Evolutionary conservation across 2,329 filamentous ascomycete genomes (phyloP), one percentile per base, ranked within the genome.

Genomic region (Neophaeococcomyces mojaviensis): DNA sequence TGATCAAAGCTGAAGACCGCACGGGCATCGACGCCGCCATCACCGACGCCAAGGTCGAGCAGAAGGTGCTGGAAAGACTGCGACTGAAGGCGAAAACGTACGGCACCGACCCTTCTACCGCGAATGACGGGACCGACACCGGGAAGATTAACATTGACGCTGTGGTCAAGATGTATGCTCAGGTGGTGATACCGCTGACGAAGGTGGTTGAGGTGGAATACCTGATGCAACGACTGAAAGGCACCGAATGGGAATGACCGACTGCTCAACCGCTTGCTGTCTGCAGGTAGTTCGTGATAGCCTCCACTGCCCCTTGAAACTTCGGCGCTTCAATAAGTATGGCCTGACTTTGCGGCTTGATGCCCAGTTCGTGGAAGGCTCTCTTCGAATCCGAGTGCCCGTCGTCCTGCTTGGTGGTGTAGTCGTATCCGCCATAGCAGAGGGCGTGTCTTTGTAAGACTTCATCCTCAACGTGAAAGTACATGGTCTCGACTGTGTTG

Each of bases 151-250:
- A 97, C 61, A 86, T 86, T 2, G 88, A 97, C 50, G 89, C 89
- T 1, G 88, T 95, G 19, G 87, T 94, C 42, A 74, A 77, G 52
- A 90, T 94, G 84, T 95, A 95, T 69, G 66, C 81, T 75, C 79
- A 95, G 64, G 86, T 86, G 68, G 89, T 98, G 50, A 98, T 98
- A 57, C 92, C 92, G 0, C 68, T 97, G 64, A 98, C 92, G n/a
- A 98, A 98, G 67, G 84, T 88, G 53, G 90, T 98, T 33, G 92
- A 98, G 72, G 88, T 98, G 8, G 92, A 98, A 59, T 98, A 98
- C 64, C 72, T 98, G 57, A 94, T 98, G 87, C 88, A 97, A 67
- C 78, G 92, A 53, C 70, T 98, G 44, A 78, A 69, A 55, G 69
- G 69, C 22, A 73, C 70, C 3, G 51, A 71, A 58, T 73, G 70